Base-by-base conservation (phyloP, 139 green algal species). In the Chlamydomonas sp. region DNA sequence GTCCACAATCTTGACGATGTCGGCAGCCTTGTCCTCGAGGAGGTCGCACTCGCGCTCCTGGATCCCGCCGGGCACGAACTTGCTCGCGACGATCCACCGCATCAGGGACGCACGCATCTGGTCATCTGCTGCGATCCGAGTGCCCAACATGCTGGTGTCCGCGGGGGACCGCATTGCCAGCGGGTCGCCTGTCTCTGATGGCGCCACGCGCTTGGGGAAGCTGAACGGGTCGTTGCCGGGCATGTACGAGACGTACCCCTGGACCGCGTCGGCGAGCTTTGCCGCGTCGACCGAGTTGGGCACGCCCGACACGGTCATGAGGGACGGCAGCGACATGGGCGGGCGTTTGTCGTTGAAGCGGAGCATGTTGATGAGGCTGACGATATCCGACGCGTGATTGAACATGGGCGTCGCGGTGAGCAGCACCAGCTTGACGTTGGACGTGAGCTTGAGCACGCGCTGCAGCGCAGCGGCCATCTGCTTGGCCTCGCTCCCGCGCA, bases 351-450 rank as follows among this genome's bases (percentile, higher is more conserved):
- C 70, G 47, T 75, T 75, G 5, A 36, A 5, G 3, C 24, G 59
- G n/a, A 75, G n/a, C 10, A 75, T 39, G 47, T 75, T 70, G 10
- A 75, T 2, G 5, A 75, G 59, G 59, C 37, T 8, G 3, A 75
- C 3, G 6, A 75, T 13, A 26, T 75, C 70, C 20, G 13, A 30
- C 3, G 43, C 60, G 24, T 36, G 24, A 60, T 75, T 70, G 70
- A 75, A 75, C 70, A 75, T 70, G 6, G 70, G 70, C 60, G 70
- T 75, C 60, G 70, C 70, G 28, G 58, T 75, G 35, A 75, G 38
- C 29, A 75, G 70, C 26, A 75, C 2, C 16, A 75, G 43, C 3
- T 48, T 47, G 1, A 58, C n/a, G 39, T 63, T 30, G n/a, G 37
- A 2, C 49, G 36, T 28, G 1, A 3, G 2, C 8, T 1, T 1